Conservation (phyloP, 2,329 filamentous ascomycete genomes). For the Diaporthe vaccinii region DNA sequence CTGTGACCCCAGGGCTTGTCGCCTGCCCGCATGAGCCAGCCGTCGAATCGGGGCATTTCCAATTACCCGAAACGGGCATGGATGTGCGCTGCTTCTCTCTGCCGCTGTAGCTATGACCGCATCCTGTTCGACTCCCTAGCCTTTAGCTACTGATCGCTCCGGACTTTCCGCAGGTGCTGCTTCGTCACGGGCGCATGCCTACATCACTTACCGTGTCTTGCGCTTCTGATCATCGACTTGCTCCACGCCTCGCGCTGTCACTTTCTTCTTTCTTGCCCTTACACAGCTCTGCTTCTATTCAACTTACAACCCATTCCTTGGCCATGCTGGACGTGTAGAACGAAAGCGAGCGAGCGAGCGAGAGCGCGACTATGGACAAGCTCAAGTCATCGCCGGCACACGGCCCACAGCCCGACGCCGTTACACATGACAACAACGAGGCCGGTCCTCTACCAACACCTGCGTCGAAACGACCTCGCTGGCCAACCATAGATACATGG, state of each 20-base stretch:
- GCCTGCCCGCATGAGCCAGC: neutral
- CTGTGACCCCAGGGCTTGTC: constrained; percentile 6
- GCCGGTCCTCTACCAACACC: neutral
- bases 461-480: neutral
- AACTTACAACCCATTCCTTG: neutral
- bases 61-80: constrained; percentile 12
- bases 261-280: neutral
- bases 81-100: neutral
- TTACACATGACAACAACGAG: neutral
- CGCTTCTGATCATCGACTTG: neutral
- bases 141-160: neutral
- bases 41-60: constrained; percentile 27
- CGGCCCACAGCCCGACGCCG: neutral
- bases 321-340: neutral
- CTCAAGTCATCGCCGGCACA: neutral
- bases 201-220: neutral
- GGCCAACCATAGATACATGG: neutral
- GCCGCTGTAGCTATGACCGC: constrained; percentile 3
- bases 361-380: neutral
- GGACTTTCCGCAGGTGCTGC: neutral
- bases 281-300: neutral
- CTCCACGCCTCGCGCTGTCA: neutral
- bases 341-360: neutral
- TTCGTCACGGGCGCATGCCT: neutral
- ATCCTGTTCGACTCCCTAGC: neutral